Conservation (phyloP, 306 rosid species). For the Styphnolobium japonicum region DNA sequence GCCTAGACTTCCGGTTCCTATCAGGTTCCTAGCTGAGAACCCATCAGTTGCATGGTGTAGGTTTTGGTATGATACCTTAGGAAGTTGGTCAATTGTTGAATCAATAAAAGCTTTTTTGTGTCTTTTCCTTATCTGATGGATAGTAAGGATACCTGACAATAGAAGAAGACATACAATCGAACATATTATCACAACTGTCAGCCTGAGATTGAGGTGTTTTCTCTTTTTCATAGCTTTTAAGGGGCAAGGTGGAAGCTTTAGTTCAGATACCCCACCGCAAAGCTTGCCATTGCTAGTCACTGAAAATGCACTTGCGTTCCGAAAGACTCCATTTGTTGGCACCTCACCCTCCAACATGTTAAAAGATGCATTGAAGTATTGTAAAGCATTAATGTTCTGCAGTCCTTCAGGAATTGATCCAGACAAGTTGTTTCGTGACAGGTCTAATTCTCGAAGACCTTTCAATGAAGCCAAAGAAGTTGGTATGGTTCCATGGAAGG, state of each 20-base stretch:
- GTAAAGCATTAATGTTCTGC: not conserved
- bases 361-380: slow-evolving; percentile 17
- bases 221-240: not conserved
- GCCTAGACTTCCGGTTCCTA: slow-evolving; percentile 27
- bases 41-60: slow-evolving; percentile 12
- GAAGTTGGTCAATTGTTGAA: no score
- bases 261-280: slow-evolving; percentile 11
- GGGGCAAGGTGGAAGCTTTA: slow-evolving; percentile 17
- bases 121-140: no score
- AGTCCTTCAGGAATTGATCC: slow-evolving; percentile 13
- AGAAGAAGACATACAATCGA: no score
- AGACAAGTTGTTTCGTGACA: not conserved
- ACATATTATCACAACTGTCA: no score
- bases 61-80: slow-evolving; percentile 6
- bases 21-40: slow-evolving; percentile 9
- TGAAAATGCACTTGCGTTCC: not conserved
- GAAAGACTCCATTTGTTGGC: slow-evolving; percentile 13
- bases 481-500: slow-evolving; percentile 5
- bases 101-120: no score
- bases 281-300: not conserved
- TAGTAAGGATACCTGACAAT: no score
- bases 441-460: slow-evolving; percentile 9
- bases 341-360: slow-evolving; percentile 26
- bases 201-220: no score
- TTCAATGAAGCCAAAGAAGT: not conserved